phyloP scores from a whole-genome alignment of 805 yeast species.

The Lipomyces kockii region DNA sequence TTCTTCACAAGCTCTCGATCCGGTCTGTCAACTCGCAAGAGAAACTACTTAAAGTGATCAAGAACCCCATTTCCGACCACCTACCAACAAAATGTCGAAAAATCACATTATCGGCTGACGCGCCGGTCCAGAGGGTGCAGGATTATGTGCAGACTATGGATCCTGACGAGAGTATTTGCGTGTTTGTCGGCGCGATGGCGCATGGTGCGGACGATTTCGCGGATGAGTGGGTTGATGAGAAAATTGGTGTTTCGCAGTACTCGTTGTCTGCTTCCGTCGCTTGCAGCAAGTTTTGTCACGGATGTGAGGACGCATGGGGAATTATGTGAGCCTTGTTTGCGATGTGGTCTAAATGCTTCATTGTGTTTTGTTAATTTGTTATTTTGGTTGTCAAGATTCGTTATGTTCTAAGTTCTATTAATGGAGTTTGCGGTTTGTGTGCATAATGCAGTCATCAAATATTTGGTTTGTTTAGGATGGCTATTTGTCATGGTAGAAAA shows the following conservation, averaged over 20 bases:
- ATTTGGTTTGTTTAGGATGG: neutral
- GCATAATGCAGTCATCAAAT: neutral
- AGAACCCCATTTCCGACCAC: slow-evolving; percentile 96
- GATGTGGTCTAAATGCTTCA: neutral
- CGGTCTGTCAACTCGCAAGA: slow-evolving; percentile 96
- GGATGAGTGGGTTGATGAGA: slow-evolving; percentile 95
- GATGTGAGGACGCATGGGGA: slow-evolving; percentile 98
- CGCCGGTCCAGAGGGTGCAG: slow-evolving; percentile 80
- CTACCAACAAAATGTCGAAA: slow-evolving; percentile 95
- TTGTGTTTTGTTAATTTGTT: neutral
- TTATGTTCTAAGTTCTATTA: neutral
- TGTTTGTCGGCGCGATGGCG: slow-evolving; percentile 99
- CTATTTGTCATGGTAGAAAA: neutral
- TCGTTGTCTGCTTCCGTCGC: slow-evolving; percentile 98
- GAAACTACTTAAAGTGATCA: slow-evolving; percentile 88
- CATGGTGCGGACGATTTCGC: slow-evolving; percentile 97
- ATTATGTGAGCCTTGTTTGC: slow-evolving; percentile 52
- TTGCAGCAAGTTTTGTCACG: slow-evolving; percentile 97
- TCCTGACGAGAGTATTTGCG: slow-evolving; percentile 92
- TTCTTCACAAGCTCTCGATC: slow-evolving; percentile 87
- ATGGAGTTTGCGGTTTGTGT: neutral
- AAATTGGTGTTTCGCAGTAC: slow-evolving; percentile 92
- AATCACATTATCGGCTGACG: slow-evolving; percentile 89
- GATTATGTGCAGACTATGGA: slow-evolving; percentile 82
- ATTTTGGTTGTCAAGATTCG: neutral